Evolutionary conservation across 2,329 filamentous ascomycete species (phyloP).

Genomic region (Pseudogymnoascus sp.): DNA sequence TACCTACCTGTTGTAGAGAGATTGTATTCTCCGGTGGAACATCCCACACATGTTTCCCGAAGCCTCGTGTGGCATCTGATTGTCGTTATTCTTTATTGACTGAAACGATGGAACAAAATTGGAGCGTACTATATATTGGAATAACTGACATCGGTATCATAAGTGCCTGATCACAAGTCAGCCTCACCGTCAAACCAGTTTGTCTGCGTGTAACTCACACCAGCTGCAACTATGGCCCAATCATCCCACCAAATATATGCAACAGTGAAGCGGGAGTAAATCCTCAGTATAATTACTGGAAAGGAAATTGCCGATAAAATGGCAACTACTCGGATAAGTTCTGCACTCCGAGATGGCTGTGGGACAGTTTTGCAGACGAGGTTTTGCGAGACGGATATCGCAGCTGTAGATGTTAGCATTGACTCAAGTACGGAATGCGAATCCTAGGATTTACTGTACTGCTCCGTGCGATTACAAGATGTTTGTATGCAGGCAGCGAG

Average conservation of each 20-base stretch:
- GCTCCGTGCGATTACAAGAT: constrained; percentile 18
- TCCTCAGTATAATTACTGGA: constrained; percentile 18
- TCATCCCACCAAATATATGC: constrained; percentile 22
- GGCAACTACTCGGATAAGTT: constrained; percentile 14
- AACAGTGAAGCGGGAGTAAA: constrained; percentile 17
- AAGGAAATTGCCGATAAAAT: constrained; percentile 19
- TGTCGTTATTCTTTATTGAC: too few relatives aligned
- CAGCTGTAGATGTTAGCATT: neutral
- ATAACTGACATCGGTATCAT: constrained; percentile 19
- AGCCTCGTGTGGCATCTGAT: constrained; percentile 16
- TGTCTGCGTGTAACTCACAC: constrained; percentile 13
- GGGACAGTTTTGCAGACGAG: constrained; percentile 17
- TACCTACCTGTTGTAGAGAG: constrained; percentile 16
- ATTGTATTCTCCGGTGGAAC: constrained; percentile 15
- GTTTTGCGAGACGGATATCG: constrained; percentile 15
- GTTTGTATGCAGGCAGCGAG: constrained; percentile 14
- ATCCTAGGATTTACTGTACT: constrained; percentile 15
- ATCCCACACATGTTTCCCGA: constrained; percentile 20
- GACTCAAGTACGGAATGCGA: too few relatives aligned
- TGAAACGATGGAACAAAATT: too few relatives aligned
- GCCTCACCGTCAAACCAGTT: neutral
- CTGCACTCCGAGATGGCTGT: constrained; percentile 14
- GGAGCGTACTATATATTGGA: constrained; percentile 16
- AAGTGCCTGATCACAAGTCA: neutral
- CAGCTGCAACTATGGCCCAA: constrained; percentile 17